These are phyloP conservation scores for Cyberlindnera euphorbiae DNA, from an alignment of 805 yeast species.

Conservation along the genomic window DNA sequence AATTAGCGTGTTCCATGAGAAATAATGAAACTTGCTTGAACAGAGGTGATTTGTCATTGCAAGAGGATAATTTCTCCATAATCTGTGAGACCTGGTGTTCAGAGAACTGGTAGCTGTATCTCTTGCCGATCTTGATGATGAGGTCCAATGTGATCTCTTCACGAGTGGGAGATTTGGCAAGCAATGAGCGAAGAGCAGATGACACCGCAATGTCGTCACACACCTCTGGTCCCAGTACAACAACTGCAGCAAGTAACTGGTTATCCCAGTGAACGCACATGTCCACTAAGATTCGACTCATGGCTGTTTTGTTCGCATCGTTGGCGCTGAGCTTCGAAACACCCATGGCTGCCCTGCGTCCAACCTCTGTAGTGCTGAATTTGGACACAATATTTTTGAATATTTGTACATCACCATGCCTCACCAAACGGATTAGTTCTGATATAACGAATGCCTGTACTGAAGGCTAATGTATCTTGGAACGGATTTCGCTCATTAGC, in stretches of 20 bases:
- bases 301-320: not conserved
- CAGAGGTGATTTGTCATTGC: constrained; percentile 6
- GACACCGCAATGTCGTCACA: not conserved
- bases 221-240: constrained; percentile 4
- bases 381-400: constrained; percentile 1
- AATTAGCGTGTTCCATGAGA: constrained; percentile 10
- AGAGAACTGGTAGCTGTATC: constrained; percentile 10
- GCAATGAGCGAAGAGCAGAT: constrained; percentile 8
- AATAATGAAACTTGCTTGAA: constrained; percentile 7
- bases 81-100: constrained; percentile 15
- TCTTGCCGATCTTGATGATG: constrained; percentile 12
- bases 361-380: constrained; percentile 2
- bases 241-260: constrained; percentile 8
- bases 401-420: constrained; percentile 1
- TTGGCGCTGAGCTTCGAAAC: constrained; percentile 3
- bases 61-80: constrained; percentile 10
- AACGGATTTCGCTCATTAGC: constrained; percentile 1
- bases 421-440: constrained; percentile 7
- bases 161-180: constrained; percentile 17
- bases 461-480: not conserved
- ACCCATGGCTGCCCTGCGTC: constrained; percentile 4
- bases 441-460: constrained; percentile 7
- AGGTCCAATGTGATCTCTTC: constrained; percentile 20
- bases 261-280: constrained; percentile 14
- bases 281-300: constrained; percentile 6